These are phyloP conservation scores for Metschnikowia lunata DNA, from an alignment of 805 yeast genomes.

Conservation along the genomic window DNA sequence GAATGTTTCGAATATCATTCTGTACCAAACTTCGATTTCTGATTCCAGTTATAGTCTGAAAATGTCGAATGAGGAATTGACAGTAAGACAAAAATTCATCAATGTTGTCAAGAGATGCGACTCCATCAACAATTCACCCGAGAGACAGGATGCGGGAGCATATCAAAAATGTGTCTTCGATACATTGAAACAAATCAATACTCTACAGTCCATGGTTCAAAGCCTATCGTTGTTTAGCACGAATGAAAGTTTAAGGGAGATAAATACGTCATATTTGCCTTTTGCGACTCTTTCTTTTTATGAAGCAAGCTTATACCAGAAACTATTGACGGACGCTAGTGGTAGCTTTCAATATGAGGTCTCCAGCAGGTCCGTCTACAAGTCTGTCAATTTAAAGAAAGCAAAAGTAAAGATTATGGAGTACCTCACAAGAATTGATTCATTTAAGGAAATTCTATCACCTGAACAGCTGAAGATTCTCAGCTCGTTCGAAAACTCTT, in stretches of 20 bases:
- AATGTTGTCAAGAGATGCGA: constrained; percentile 1
- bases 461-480: constrained; percentile 34
- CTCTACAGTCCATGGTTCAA: constrained; percentile 41
- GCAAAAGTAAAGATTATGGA: constrained; percentile 43
- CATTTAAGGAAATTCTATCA: constrained; percentile 29
- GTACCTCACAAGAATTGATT: constrained; percentile 15
- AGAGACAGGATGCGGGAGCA: constrained; percentile 39
- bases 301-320: constrained; percentile 36
- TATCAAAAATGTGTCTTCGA: constrained; percentile 36
- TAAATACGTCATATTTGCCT: constrained; percentile 58
- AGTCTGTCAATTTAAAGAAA: constrained; percentile 24
- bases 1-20: too few species aligned
- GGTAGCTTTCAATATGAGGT: constrained; percentile 11
- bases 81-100: constrained; percentile 11
- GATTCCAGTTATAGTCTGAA: too few species aligned
- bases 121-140: constrained; percentile 11
- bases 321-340: constrained; percentile 11
- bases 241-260: constrained; percentile 69
- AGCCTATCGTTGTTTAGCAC: constrained; percentile 59
- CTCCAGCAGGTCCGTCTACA: constrained; percentile 2
- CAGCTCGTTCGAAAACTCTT: constrained; percentile 36
- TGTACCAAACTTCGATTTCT: too few species aligned
- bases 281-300: constrained; percentile 58
- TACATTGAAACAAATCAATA: constrained; percentile 39
- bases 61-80: constrained; percentile 1